Evolutionary conservation across 768 basidiomycete species (phyloP), one percentile per base, ranked within the genome.

Genomic region (Macrolepiota fuliginosa): DNA sequence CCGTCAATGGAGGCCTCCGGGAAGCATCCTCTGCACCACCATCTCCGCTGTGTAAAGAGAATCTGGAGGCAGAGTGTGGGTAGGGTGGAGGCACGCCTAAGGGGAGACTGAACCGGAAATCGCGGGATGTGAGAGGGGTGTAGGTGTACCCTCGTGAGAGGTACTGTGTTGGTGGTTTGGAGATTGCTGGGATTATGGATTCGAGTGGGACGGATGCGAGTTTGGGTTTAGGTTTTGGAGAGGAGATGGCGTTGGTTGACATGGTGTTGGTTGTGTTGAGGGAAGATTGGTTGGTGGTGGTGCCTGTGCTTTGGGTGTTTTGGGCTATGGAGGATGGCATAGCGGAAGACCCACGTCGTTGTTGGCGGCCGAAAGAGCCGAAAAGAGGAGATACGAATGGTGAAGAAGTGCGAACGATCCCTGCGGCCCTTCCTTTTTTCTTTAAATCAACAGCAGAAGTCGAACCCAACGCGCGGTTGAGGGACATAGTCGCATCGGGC

Each of bases 151-250:
- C 29, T 42, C 87, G 81, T 1, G 91, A 88, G 22, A 93, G 85
- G 66, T 92, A 91, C 37, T 94, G 89, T 0, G 92, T 94, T 0
- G 93, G 92, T 0, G 92, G 93, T 69, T 91, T 92, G 17, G 90
- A 80, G 10, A 77, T 85, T 1, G 83, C 88, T 0, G 93, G 91
- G 46, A 94, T 91, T 63, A 95, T 94, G 11, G 88, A 89, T 68
- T 93, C 91, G 10, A 92, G 77, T 4, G 91, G 88, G 9, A 91
- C 90, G 1, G 81, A 83, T 10, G 73, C 70, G 0, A 73, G 66
- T 63, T 79, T 79, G 3, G 68, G 57, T 61, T 42, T 55, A 49
- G 49, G 37, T 56, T 52, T 58, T 53, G 50, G 65, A 37, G 22
- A 66, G 60, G 45, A n/a, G 59, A 62, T 47, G 61, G 37, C 51